Evolutionary conservation across 2,329 filamentous ascomycete genomes (phyloP), one percentile per base, ranked within the genome.

Genomic region (Sporothrix dimorphospora): DNA sequence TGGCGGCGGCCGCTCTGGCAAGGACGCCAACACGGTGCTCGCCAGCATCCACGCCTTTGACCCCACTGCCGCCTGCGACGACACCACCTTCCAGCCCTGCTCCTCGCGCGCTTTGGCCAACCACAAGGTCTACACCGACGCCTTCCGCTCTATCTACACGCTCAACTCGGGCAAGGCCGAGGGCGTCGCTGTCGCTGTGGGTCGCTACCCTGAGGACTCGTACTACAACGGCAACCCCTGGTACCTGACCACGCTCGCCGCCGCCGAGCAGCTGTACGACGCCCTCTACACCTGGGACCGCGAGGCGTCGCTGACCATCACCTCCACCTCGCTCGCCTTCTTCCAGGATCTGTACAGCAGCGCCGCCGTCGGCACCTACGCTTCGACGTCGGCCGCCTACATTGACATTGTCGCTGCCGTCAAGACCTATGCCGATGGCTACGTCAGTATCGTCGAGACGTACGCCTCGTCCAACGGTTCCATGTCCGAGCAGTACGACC

Each of bases 141-240:
- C 91, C 0, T 95, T 96, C 85, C 89, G 93, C 27, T 83, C 91
- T 72, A 51, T 75, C 59, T 94, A 94, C 79, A 78, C 81, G 16
- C 85, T 95, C 81, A 96, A 96, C 82, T 83, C 82, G 4, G 91
- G 89, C 5, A 88, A 90, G 68, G 76, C 86, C 1, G 80, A 85
- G 42, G 89, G 90, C 24, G 80, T 81, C 19, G 91, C 91, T 8
- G 84, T 89, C 11, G 86, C 88, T 7, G 83, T 91, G 6, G 91
- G 91, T 59, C 84, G 91, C 73, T 93, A 94, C 78, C 81, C 89
- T 0, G 91, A 93, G 79, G 92, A 97, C 76, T 81, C 84, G 4
- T 96, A 95, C 81, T 91, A 90, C 80, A 88, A 88, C 73, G 92
- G 92, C 1, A 94, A 96, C 79, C 93, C 93, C 1, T 96, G 93